Evolutionary conservation across 1,284 basidiomycete species (phyloP), one percentile per base, ranked within the genome.

Genomic region (Cronartium ribicola): DNA sequence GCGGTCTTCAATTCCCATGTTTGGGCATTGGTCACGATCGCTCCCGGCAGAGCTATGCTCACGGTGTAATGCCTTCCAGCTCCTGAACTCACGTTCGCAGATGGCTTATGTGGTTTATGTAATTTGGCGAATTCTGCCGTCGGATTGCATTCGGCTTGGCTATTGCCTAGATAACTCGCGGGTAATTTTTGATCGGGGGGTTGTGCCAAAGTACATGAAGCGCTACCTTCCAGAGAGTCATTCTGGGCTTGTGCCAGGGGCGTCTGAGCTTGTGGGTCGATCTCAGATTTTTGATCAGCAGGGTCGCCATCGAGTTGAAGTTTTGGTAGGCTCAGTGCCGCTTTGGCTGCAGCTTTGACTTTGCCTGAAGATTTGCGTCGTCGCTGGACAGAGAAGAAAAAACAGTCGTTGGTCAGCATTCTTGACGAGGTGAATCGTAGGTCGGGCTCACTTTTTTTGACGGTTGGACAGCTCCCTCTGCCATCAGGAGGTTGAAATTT

Each of bases 11-110:
- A 75, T 48, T 81, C 81, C 4, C 78, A 77, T 11, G 79, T 79
- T 48, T 81, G 81, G 2, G 81, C 80, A 73, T 81, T 81, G 65
- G 78, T 76, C 0, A 81, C 77, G 61, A 81, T 81, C 20, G 76
- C 77, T 0, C 80, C 79, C 4, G 81, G 81, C 8, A 81, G 76
- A 4, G 81, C 81, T 20, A 81, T 76, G 10, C 77, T 77, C 37
- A 81, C 60, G 20, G 80, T 81, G 37, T 78, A 79, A 14, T 73
- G 65, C 7, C 75, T 55, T 11, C 69, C 75, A 17, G 41, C 51
- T 14, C 40, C 40, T 13, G 44, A 17, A 7, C 62, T 60, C 29
- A 72, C 69, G 14, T 64, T 57, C 22, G 69, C 69, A 36, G 69
- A 72, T 64, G 69, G 69, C 37, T 72, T 72, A n/a, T 74, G 65